These are phyloP conservation scores for Zarea fungicola DNA, from an alignment of 2,329 filamentous ascomycete genomes.

Conservation along the genomic window DNA sequence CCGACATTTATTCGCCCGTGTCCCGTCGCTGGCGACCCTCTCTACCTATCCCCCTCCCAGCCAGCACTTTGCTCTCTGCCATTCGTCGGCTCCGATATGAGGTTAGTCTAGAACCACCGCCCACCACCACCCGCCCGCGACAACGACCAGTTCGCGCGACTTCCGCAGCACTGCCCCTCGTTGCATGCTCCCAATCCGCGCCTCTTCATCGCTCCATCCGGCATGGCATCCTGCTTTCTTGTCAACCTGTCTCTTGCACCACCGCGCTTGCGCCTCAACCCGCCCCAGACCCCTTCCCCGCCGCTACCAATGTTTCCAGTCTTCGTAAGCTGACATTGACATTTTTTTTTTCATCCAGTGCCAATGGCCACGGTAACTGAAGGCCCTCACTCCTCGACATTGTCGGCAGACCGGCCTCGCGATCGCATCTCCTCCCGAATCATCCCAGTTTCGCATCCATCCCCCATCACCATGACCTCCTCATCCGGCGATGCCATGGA, in stretches of 20 bases:
- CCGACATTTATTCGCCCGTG: no score
- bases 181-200: background rate
- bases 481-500: conserved; percentile 58
- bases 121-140: conserved; percentile 27
- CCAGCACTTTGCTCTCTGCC: conserved; percentile 23
- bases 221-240: background rate
- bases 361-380: conserved; percentile 51
- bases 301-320: conserved; percentile 6
- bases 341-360: conserved; percentile 25
- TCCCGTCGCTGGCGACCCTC: background rate
- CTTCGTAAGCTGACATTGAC: conserved; percentile 9
- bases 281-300: background rate
- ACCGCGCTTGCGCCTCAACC: background rate
- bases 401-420: conserved; percentile 35
- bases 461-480: conserved; percentile 55
- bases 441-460: conserved; percentile 48
- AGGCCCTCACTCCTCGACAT: conserved; percentile 40
- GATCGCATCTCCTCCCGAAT: conserved; percentile 48
- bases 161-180: conserved; percentile 9
- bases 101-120: conserved; percentile 23
- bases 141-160: no score
- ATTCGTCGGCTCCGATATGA: conserved; percentile 8
- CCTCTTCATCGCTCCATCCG: background rate
- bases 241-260: background rate
- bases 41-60: conserved; percentile 33